Evolutionary conservation across 2,329 filamentous ascomycete genomes (phyloP).

Genomic region (Sarocladiaceae sp.): DNA sequence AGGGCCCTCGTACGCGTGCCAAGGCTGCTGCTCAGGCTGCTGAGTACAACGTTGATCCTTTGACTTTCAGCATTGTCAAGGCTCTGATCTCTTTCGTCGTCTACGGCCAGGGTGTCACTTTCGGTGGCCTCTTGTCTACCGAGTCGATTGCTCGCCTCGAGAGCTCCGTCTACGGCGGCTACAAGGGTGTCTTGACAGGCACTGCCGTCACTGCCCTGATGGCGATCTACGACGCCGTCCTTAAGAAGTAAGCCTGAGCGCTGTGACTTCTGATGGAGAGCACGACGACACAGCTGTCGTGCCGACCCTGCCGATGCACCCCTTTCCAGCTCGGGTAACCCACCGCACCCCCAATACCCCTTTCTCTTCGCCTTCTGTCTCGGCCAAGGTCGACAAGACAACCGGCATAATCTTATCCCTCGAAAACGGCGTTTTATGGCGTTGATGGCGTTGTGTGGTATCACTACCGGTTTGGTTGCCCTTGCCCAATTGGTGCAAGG

Average conservation of each 20-base stretch:
- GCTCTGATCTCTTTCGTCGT: constrained; percentile 77
- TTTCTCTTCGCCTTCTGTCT: constrained; percentile 8
- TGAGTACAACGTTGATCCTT: constrained; percentile 70
- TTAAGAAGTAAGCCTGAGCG: constrained; percentile 55
- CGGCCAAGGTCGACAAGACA: background rate
- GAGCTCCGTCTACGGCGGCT: constrained; percentile 65
- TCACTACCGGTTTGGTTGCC: constrained; percentile 11
- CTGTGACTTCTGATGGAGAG: too few relatives aligned
- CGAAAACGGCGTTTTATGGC: constrained; percentile 13
- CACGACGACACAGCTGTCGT: background rate
- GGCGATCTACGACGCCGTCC: constrained; percentile 72
- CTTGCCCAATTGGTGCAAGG: background rate
- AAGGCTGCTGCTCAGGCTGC: constrained; percentile 33
- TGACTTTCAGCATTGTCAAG: constrained; percentile 88
- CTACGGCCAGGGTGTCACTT: constrained; percentile 63
- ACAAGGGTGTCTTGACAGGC: constrained; percentile 64
- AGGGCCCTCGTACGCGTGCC: constrained; percentile 33
- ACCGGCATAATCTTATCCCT: background rate
- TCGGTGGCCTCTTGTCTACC: constrained; percentile 57
- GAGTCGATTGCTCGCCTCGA: constrained; percentile 60
- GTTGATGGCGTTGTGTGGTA: constrained; percentile 12
- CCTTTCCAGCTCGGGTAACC: background rate
- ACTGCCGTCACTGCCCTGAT: constrained; percentile 63
- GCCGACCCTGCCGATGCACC: background rate
- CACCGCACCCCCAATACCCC: constrained; percentile 7